Base-by-base conservation (phyloP, 768 basidiomycete species). In the Boletus speciosus region DNA sequence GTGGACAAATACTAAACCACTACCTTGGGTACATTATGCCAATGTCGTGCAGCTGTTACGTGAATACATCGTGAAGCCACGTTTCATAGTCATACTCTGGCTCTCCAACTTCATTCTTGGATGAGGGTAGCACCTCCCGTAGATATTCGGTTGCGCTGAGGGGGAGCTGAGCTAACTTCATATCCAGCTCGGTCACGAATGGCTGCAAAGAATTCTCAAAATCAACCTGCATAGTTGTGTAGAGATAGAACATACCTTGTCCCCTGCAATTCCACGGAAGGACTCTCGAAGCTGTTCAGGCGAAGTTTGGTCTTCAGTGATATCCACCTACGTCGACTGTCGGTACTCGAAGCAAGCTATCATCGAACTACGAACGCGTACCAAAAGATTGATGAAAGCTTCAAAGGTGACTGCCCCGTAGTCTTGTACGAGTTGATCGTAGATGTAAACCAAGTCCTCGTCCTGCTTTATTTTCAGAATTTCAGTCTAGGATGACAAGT, bases 221-320 rank as follows among this genome's bases (percentile, higher is more conserved):
- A 15, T 48, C 10, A 42, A 55, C 47, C 27, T 15, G 12, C 36
- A 43, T 15, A 19, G 25, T 38, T 39, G 21, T 16, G 11, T 40
- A 37, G 42, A 36, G 42, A 37, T 1, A 32, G 4, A 32, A 57
- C 77, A 31, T 50, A 90, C 95, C 83, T 98, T 98, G 66, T 93
- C 88, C 10, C 78, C 81, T 1, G 95, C 93, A 15, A 97, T 89
- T 4, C 90, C 90, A 29, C 91, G 85, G 83, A 99, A 99, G 2
- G 95, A 85, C 54, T 93, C 93, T 19, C 89, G 84, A 60, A 99
- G 80, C 65, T 98, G 96, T 38, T 94, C 93, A 0, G 88, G 82
- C 4, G 94, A 89, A 4, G 92, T 93, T 52, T 97, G 92, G 66
- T 99, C 97, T 73, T 98, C 95, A 29, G 84, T 94, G 56, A 97